phyloP scores from a whole-genome alignment of 805 yeast genomes.

The Teunomyces aglyptinius region DNA sequence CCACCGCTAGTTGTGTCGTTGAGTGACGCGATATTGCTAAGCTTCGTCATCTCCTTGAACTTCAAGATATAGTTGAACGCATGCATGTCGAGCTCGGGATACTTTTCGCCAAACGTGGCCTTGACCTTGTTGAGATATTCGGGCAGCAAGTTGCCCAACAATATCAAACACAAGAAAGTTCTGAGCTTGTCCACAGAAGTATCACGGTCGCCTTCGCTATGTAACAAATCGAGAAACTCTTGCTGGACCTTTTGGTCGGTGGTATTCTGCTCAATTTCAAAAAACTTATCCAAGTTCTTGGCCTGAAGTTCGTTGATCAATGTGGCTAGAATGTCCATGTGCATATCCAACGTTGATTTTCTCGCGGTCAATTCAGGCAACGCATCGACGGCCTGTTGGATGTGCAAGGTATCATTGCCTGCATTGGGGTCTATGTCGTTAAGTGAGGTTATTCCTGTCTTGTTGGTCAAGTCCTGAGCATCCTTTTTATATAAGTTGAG shows the following conservation, averaged over 20 bases:
- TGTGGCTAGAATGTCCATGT: conserved; percentile 90
- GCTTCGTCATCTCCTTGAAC: conserved; percentile 71
- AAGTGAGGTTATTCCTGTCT: conserved; percentile 68
- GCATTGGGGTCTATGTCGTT: conserved; percentile 68
- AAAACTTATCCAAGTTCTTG: conserved; percentile 85
- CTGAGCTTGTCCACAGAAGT: conserved; percentile 79
- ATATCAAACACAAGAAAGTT: conserved; percentile 77
- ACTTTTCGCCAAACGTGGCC: conserved; percentile 49
- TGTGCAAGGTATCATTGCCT: conserved; percentile 58
- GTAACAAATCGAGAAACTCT: conserved; percentile 59
- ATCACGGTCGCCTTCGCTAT: conserved; percentile 52
- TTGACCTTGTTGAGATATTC: conserved; percentile 55
- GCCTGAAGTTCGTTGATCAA: conserved; percentile 79
- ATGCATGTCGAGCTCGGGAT: conserved; percentile 52
- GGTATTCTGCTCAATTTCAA: conserved; percentile 88
- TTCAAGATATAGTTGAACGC: conserved; percentile 74
- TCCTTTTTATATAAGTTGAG: conserved; percentile 78
- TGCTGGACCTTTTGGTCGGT: conserved; percentile 56
- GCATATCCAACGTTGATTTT: conserved; percentile 88
- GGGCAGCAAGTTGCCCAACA: conserved; percentile 38
- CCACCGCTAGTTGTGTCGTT: conserved; percentile 27
- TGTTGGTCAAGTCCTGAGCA: conserved; percentile 80
- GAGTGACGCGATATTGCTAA: conserved; percentile 25
- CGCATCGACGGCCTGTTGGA: conserved; percentile 85
- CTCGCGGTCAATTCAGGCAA: conserved; percentile 90